Evolutionary conservation across 108 stramenopile genomes (phyloP), one percentile per base, ranked within the genome.

Genomic region (Skeletonema costatum): DNA sequence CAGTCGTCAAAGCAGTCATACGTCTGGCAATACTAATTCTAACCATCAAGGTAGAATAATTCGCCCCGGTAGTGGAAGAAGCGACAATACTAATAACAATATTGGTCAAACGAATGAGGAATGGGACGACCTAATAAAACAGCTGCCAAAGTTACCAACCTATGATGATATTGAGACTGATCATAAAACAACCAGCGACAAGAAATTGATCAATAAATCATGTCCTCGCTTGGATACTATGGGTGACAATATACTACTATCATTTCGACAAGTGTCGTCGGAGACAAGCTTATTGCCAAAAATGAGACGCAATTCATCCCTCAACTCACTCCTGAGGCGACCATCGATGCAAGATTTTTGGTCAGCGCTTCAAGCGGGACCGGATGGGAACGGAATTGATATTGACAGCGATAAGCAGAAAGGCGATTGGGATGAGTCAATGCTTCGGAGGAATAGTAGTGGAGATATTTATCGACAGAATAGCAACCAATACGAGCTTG

Each of bases 291-390:
- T 70, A 5, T 38, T 70, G 5, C 70, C 77, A 3, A 16, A 53
- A 51, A 56, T 65, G 25, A 56, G 25, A 56, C 53, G 53, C 9
- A 56, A 56, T 56, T 56, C 21, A 56, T 56, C 8, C 53, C 53
- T 10, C 21, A 56, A 56, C 25, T 4, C 53, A 29, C 25, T 56
- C 53, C 6, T 56, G 19, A 66, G 16, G 32, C 38, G 68, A 53
- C 73, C 63, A 14, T 81, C 74, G 11, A 60, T 81, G 68, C 74
- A 75, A 35, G 58, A 66, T 13, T 70, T 81, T 66, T 70, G 73
- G 69, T 39, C 51, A 36, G 66, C 68, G 42, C 62, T 81, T 35
- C 32, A 65, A 25, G 58, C 61, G 1, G 80, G 80, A 19, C 80
- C 80, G 5, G 80, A 81, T 60, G 80, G 80, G 5, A 74, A 81